A percentile compares a stretch with the other conserved stretches of the same genome.
These are phyloP conservation scores for Moringa oleifera DNA, from an alignment of 345 rosid species.

Conservation along the genomic window DNA sequence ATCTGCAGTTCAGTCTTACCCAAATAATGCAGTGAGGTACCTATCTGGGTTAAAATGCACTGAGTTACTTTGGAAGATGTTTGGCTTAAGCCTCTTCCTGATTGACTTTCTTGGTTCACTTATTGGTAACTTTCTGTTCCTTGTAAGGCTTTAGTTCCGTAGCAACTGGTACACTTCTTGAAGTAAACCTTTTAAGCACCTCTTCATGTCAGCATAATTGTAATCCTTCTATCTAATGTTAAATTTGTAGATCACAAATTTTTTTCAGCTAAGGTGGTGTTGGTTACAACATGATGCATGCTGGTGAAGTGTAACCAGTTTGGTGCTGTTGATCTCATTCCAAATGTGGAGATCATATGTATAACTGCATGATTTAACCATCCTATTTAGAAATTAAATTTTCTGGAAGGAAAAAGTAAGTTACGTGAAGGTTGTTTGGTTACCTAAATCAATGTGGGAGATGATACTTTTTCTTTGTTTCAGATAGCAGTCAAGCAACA, in stretches of 20 bases:
- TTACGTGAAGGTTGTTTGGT: background rate
- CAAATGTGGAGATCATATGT: too few relatives aligned
- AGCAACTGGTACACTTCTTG: background rate
- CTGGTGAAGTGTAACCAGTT: too few relatives aligned
- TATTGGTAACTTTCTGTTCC: background rate
- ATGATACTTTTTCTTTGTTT: background rate
- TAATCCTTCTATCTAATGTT: background rate
- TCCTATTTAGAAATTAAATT: background rate
- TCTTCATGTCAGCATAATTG: background rate
- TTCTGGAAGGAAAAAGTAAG: too few relatives aligned
- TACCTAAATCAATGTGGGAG: background rate
- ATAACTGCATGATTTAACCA: too few relatives aligned
- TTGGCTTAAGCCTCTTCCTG: background rate
- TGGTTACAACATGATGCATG: background rate
- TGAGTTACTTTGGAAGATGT: background rate
- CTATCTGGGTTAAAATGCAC: too few relatives aligned
- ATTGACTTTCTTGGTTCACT: background rate
- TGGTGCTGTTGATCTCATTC: too few relatives aligned
- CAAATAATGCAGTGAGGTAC: too few relatives aligned
- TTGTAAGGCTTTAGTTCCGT: background rate
- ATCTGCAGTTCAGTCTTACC: background rate
- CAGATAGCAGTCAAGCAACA: slow-evolving; percentile 4
- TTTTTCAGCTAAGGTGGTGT: background rate
- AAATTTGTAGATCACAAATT: background rate
- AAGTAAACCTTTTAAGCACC: background rate